phyloP scores from a whole-genome alignment of 176 grass and related monocot genomes.

The Alopecurus myosuroides region DNA sequence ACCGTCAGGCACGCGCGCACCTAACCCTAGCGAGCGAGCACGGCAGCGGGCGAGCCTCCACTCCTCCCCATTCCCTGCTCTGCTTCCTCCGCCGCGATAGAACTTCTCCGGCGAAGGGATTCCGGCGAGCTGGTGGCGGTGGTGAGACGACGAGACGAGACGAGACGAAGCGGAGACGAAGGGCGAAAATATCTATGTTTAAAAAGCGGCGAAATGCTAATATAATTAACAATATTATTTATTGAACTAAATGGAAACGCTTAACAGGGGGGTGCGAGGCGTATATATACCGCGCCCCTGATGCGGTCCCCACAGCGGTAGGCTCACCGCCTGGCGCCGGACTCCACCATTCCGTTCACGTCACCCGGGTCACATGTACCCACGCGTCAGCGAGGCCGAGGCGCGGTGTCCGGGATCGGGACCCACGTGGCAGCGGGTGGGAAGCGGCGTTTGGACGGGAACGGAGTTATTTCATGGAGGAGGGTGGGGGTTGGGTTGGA shows the following conservation, averaged over 20 bases:
- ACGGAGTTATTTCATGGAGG: neutral
- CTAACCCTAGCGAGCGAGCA: conserved; percentile 24
- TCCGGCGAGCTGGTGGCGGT: neutral
- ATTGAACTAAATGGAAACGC: conserved; percentile 19
- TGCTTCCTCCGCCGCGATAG: neutral
- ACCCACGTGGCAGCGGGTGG: neutral
- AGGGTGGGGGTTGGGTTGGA: neutral
- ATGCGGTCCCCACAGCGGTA: neutral
- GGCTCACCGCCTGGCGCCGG: neutral
- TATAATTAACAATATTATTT: neutral
- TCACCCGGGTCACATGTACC: accelerated
- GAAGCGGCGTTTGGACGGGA: conserved; percentile 19
- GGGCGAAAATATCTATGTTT: neutral
- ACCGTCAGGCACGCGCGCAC: neutral
- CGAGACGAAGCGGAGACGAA: conserved; percentile 10
- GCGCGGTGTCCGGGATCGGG: neutral
- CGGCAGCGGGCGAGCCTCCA: neutral
- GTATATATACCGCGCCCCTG: neutral
- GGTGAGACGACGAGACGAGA: neutral
- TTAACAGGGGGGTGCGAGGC: neutral
- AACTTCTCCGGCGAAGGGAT: neutral
- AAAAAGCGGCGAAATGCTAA: neutral
- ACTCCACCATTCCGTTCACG: neutral
- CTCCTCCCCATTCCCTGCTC: conserved; percentile 23
- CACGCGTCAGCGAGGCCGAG: neutral